Evolutionary conservation across 176 grass and related monocot species (phyloP).

Genomic region (Poa pratensis): DNA sequence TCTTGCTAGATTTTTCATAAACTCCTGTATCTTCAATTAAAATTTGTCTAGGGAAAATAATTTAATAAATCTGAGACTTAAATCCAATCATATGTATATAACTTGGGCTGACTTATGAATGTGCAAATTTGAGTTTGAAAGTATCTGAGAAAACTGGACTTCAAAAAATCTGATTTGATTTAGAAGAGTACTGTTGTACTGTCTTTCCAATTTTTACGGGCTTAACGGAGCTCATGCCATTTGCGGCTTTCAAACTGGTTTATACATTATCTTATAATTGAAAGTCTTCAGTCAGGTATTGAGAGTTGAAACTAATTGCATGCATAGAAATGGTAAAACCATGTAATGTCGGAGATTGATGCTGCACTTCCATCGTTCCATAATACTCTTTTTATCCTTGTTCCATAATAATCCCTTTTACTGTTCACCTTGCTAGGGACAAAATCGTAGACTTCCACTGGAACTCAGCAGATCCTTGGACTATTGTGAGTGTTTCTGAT

Average conservation of each 20-base stretch:
- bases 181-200: not conserved
- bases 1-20: constrained; percentile 11
- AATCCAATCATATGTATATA: not conserved
- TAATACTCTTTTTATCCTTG: not conserved
- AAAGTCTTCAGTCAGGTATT: not conserved
- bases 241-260: not conserved
- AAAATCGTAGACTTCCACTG: constrained; percentile 95
- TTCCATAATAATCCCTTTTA: not conserved
- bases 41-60: not conserved
- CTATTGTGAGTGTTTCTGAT: constrained; percentile 96
- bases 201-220: not conserved
- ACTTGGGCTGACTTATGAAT: not conserved
- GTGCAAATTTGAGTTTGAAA: not conserved
- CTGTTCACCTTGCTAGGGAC: constrained; percentile 55
- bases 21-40: not conserved
- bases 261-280: not conserved
- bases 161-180: not conserved
- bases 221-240: not conserved
- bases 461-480: constrained; percentile 94
- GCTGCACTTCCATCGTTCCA: not conserved
- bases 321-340: not conserved
- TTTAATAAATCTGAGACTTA: not conserved
- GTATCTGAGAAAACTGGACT: not conserved
- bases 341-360: not conserved
- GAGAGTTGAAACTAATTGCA: constrained; percentile 1